Evolutionary conservation across 495 filamentous ascomycete species (phyloP).

Genomic region (Chlorociboria aeruginascens): DNA sequence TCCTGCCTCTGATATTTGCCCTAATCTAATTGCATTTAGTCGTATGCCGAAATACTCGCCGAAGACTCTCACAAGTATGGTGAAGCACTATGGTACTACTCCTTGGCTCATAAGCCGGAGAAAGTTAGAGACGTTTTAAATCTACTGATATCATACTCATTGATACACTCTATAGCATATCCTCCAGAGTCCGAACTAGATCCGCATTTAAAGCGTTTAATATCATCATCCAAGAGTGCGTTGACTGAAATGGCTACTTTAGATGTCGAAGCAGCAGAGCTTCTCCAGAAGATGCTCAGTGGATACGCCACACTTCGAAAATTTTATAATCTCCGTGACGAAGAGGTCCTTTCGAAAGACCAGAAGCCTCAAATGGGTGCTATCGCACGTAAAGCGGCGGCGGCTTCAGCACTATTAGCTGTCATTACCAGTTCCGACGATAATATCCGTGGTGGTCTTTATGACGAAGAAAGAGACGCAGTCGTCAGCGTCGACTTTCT

Average conservation of each 20-base stretch:
- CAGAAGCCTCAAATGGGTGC: constrained; percentile 24
- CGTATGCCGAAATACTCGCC: constrained; percentile 61
- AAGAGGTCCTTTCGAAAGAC: constrained; percentile 31
- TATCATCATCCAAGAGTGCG: constrained; percentile 52
- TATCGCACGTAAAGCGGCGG: constrained; percentile 47
- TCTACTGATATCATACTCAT: constrained; percentile 73
- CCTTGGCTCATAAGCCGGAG: constrained; percentile 56
- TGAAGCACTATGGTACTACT: constrained; percentile 72
- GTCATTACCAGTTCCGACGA: constrained; percentile 75
- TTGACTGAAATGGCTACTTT: constrained; percentile 50
- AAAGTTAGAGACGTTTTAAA: constrained; percentile 75
- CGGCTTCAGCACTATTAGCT: constrained; percentile 58
- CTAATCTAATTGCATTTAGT: constrained; percentile 32
- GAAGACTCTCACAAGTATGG: constrained; percentile 62
- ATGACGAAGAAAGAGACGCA: constrained; percentile 62
- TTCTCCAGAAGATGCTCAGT: constrained; percentile 72
- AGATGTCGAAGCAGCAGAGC: constrained; percentile 65
- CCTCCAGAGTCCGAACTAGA: constrained; percentile 59
- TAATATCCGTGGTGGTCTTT: constrained; percentile 79
- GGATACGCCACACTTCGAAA: constrained; percentile 80
- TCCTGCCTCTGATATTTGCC: background rate
- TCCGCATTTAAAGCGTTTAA: constrained; percentile 46
- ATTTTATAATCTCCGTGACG: constrained; percentile 79
- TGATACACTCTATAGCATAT: constrained; percentile 70
- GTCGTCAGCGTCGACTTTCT: constrained; percentile 79